Base-by-base conservation (phyloP, 805 yeast species). In the Saccharomyces jurei region DNA sequence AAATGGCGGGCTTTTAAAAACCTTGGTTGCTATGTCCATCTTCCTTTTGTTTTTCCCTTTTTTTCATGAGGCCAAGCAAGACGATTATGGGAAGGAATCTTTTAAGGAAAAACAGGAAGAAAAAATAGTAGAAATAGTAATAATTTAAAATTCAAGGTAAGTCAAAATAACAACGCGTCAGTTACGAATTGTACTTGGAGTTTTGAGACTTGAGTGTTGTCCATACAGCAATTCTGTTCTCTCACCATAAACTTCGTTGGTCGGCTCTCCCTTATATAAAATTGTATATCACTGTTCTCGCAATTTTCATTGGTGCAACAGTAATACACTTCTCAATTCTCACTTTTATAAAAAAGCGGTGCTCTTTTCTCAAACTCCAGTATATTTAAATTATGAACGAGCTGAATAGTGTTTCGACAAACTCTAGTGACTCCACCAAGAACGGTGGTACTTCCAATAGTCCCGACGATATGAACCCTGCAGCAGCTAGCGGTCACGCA, bases 361-460 rank as follows among this genome's bases (percentile, higher is more conserved):
- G 17, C 25, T 36, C 44, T 17, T 36, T 22, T 36, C 25, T 36
- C 44, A 36, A 36, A 21, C 25, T 36, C 44, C 44, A 36, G 25
- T 17, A 36, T 17, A 36, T 21, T 17, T 17, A 6, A n/a, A 6
- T 17, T 36, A 36, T 36, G 44, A 36, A 17, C 22, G 44, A 36
- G 25, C 44, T 36, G 44, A 36, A 36, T 11, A 17, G 25, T 36
- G 44, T 36, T 36, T 36, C 44, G n/a, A 51, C 54, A 14, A 53
- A 50, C 48, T 53, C 56, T 14, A 53, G 54, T 31, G 54, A 49
- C 25, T 50, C 56, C 17, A 49, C 28, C 29, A 53, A 47, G 30
- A 50, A 47, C 31, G 52, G 44, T 21, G 50, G 52, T 48, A 51
- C 50, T 11, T 44, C 32, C 22, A 46, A 44, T 22, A 54, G 59